Evolutionary conservation across 306 rosid genomes (phyloP).

Genomic region (Acacia melanoxylon): DNA sequence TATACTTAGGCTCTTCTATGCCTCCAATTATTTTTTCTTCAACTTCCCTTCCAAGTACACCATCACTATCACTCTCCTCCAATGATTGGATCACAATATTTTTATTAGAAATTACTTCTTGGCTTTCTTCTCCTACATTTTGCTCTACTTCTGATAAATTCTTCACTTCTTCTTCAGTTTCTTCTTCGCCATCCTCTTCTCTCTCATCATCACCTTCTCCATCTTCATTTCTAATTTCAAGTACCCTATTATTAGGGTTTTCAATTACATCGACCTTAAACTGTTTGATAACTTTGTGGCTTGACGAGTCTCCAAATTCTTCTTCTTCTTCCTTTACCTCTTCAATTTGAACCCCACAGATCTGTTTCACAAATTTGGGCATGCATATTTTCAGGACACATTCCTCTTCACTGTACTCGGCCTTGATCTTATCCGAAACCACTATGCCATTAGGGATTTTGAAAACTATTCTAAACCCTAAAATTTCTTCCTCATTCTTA

Average conservation of each 20-base stretch:
- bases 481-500: slow-evolving; percentile 52
- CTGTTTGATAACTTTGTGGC: slow-evolving; percentile 9
- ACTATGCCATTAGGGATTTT: slow-evolving; percentile 55
- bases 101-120: background rate
- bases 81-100: background rate
- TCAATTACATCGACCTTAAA: background rate
- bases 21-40: background rate
- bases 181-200: slow-evolving; percentile 16
- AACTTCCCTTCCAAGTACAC: background rate
- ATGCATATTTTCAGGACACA: slow-evolving; percentile 47
- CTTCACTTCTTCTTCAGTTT: slow-evolving; percentile 13
- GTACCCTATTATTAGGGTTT: slow-evolving; percentile 1
- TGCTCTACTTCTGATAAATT: background rate
- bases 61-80: background rate
- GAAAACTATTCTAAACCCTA: slow-evolving; percentile 58
- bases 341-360: slow-evolving; percentile 46
- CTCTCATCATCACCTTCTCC: slow-evolving; percentile 8
- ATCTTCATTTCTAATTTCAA: slow-evolving; percentile 10
- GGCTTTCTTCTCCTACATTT: background rate
- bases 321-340: slow-evolving; percentile 56
- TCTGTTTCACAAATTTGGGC: slow-evolving; percentile 62
- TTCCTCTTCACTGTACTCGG: slow-evolving; percentile 59
- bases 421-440: slow-evolving; percentile 62
- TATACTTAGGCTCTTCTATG: background rate
- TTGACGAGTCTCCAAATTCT: background rate